A percentile compares a stretch with the other conserved stretches of the same genome.
phyloP scores from a whole-genome alignment of 179 eudicot species.

The Silene coronaria region DNA sequence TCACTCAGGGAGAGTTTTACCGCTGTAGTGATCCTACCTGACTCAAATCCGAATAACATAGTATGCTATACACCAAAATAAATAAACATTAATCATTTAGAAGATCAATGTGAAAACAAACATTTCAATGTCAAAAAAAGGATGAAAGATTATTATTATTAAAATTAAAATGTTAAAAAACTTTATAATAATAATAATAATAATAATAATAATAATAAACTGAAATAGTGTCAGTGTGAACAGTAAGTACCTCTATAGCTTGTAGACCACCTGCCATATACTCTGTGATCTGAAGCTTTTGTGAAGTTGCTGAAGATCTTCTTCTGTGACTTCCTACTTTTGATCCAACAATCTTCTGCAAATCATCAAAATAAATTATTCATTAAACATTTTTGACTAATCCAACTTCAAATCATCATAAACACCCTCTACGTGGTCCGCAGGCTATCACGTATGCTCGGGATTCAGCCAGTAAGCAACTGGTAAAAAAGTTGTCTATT shows the following conservation, averaged over 20 bases:
- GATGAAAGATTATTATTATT: not conserved
- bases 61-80: too few relatives aligned
- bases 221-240: constrained; percentile 11
- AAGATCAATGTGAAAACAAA: constrained; percentile 19
- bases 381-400: not conserved
- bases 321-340: constrained; percentile 35
- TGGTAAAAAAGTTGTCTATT: too few relatives aligned
- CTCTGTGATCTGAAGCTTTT: constrained; percentile 40
- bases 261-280: constrained; percentile 25
- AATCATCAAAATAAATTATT: not conserved
- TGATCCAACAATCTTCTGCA: constrained; percentile 32
- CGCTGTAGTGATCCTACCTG: too few relatives aligned
- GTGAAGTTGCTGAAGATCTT: constrained; percentile 40
- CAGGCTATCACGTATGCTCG: too few relatives aligned
- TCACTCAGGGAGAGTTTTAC: too few relatives aligned
- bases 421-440: too few relatives aligned
- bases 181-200: not conserved
- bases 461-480: too few relatives aligned
- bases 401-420: too few relatives aligned
- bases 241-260: constrained; percentile 27
- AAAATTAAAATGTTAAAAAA: not conserved
- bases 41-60: too few relatives aligned
- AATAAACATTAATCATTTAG: too few relatives aligned
- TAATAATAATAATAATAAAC: not conserved
- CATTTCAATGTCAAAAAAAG: constrained; percentile 15